phyloP scores from a whole-genome alignment of 2,329 filamentous ascomycete species.

The Pyrenophora seminiperda region DNA sequence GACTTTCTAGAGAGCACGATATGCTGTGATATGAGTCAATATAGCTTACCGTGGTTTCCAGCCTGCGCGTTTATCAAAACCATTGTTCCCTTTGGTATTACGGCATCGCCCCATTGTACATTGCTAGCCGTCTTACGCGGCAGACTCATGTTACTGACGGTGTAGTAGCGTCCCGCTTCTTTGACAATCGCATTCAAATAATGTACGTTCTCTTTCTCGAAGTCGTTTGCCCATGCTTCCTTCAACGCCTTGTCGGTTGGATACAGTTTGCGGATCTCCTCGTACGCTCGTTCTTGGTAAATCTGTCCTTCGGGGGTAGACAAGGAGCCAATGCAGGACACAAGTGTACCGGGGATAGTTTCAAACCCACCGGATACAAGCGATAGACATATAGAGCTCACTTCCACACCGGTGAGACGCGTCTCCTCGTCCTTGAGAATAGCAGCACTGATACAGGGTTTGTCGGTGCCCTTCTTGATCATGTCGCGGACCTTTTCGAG shows the following conservation, averaged over 20 bases:
- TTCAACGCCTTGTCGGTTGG: slow-evolving; percentile 45
- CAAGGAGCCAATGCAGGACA: slow-evolving; percentile 57
- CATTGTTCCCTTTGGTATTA: slow-evolving; percentile 60
- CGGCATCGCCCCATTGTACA: slow-evolving; percentile 58
- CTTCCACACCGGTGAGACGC: slow-evolving; percentile 59
- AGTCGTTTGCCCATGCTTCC: slow-evolving; percentile 55
- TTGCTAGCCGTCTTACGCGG: slow-evolving; percentile 58
- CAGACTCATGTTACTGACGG: slow-evolving; percentile 59
- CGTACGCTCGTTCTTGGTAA: slow-evolving; percentile 60
- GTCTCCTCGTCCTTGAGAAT: slow-evolving; percentile 62
- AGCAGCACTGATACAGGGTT: slow-evolving; percentile 60
- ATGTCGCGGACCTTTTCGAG: slow-evolving; percentile 58
- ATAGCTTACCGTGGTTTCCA: slow-evolving; percentile 55
- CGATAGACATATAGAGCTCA: slow-evolving; percentile 59
- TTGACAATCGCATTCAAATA: slow-evolving; percentile 58
- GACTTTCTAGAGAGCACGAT: too few relatives aligned
- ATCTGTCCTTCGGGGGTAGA: slow-evolving; percentile 55
- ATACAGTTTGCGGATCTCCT: slow-evolving; percentile 58
- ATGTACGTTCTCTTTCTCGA: slow-evolving; percentile 55
- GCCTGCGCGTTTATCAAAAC: slow-evolving; percentile 62
- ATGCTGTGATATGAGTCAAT: slow-evolving; percentile 21
- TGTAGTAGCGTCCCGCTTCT: slow-evolving; percentile 60
- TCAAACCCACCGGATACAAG: slow-evolving; percentile 61
- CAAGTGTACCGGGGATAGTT: slow-evolving; percentile 61
- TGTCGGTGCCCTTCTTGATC: slow-evolving; percentile 59